phyloP scores from a whole-genome alignment of 2,329 filamentous ascomycete genomes.

The Polytolypa hystricis region DNA sequence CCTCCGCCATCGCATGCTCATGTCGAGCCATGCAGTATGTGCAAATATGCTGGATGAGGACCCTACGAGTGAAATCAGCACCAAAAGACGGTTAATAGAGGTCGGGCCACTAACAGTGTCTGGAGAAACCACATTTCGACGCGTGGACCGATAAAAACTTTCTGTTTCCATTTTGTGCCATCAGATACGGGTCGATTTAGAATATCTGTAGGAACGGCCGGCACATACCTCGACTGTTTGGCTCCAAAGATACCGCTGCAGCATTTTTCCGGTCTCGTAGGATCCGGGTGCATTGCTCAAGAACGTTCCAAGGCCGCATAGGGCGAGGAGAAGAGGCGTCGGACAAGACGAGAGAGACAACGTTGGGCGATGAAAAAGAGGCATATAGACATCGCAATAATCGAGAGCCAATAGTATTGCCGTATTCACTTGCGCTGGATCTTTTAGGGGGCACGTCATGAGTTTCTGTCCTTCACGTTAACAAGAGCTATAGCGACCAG shows the following conservation, averaged over 20 bases:
- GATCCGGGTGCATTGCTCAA: conserved; percentile 6
- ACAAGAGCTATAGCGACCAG: neutral
- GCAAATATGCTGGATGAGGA: conserved; percentile 15
- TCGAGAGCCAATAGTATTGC: conserved; percentile 11
- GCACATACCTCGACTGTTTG: conserved; percentile 11
- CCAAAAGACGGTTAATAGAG: neutral
- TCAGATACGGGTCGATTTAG: too few relatives aligned
- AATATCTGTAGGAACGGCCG: too few relatives aligned
- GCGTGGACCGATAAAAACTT: conserved; percentile 11
- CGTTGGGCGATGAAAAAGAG: conserved; percentile 15
- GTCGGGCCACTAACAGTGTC: conserved; percentile 9
- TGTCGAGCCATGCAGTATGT: conserved; percentile 13
- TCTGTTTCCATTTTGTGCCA: too few relatives aligned
- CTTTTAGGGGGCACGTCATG: conserved; percentile 8
- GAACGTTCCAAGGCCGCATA: conserved; percentile 12
- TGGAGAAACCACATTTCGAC: conserved; percentile 15
- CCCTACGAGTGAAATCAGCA: conserved; percentile 6
- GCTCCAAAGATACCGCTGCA: conserved; percentile 11
- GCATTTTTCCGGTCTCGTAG: conserved; percentile 9
- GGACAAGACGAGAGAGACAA: conserved; percentile 10
- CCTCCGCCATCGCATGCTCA: conserved; percentile 16
- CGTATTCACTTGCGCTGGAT: conserved; percentile 7
- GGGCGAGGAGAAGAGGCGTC: conserved; percentile 11
- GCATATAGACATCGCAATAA: conserved; percentile 15
- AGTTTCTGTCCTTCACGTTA: conserved; percentile 7